Evolutionary conservation across 495 filamentous ascomycete species (phyloP), one percentile per base, ranked within the genome.

Genomic region (Chlorociboria aeruginascens): DNA sequence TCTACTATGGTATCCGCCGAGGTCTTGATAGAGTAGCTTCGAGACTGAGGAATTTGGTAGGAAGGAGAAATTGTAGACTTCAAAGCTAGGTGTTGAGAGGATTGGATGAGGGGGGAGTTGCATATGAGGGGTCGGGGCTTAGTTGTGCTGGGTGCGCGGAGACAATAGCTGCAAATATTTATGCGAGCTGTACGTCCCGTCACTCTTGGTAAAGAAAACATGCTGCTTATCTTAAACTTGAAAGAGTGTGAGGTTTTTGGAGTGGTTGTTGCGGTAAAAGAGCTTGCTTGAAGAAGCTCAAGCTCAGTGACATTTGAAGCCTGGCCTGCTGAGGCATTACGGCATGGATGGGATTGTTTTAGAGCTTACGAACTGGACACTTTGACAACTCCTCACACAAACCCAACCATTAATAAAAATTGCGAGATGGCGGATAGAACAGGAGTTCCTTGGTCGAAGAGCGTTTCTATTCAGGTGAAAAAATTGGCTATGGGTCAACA

Each of bases 1-100:
- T 70, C 67, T 40, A 72, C 61, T 11, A 62, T 56, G 32, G 62
- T 59, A 45, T 71, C 68, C n/a, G 62, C 65, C 4, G 57, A 31
- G 25, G 52, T 50, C 50, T 62, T 60, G 51, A 46, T 42, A 12
- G 60, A 49, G 55, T 57, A 61, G 11, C 42, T 41, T 13, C 50
- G 54, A 25, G 10, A 39, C 16, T 45, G 47, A 34, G n/a, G 10
- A 38, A 42, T 7, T 31, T 40, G 6, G 11, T 20, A 6, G 41
- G 32, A 12, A 47, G 28, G 13, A 17, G n/a, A 6, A 6, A 33
- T 40, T n/a, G 2, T 20, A 38, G 42, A 32, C 12, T 31, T 14
- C 29, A 32, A 29, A 32, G 25, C 7, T 35, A 28, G n/a, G n/a
- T 25, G 8, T 38, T 44, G 40, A 20, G 11, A 8, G 43, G 3